Evolutionary conservation across 345 rosid genomes (phyloP).

Genomic region (Citrus australasica): DNA sequence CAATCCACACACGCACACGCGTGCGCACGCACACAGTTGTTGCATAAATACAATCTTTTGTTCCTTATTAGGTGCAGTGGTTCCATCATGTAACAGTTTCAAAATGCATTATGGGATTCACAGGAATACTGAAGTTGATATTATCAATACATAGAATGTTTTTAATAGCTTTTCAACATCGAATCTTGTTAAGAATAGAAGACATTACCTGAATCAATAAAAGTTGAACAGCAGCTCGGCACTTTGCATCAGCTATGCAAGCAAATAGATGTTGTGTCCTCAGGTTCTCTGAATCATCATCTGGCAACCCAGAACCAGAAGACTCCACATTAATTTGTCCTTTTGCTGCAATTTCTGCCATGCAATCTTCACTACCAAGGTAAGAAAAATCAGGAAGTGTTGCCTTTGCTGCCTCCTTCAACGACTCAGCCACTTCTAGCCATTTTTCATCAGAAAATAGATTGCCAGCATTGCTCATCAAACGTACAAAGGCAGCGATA

Average conservation of each 20-base stretch:
- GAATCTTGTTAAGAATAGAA: background rate
- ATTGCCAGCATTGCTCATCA: slow-evolving; percentile 92
- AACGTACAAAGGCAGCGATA: slow-evolving; percentile 93
- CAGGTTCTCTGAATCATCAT: slow-evolving; percentile 45
- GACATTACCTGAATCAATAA: slow-evolving; percentile 79
- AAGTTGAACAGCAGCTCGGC: slow-evolving; percentile 98
- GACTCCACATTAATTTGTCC: slow-evolving; percentile 45
- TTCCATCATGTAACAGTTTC: background rate
- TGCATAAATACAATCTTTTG: no score
- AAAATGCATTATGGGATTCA: background rate
- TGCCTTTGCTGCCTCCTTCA: slow-evolving; percentile 82
- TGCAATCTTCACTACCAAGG: slow-evolving; percentile 49
- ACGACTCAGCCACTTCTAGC: slow-evolving; percentile 80
- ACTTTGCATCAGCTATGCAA: slow-evolving; percentile 79
- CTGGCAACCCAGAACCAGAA: slow-evolving; percentile 38
- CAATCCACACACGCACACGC: no score
- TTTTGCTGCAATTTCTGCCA: slow-evolving; percentile 22
- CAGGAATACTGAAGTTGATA: background rate
- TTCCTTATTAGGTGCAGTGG: background rate
- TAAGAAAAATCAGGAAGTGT: slow-evolving; percentile 84
- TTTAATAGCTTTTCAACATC: background rate
- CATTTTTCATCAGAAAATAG: slow-evolving; percentile 92
- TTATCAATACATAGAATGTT: background rate
- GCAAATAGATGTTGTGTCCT: slow-evolving; percentile 47
- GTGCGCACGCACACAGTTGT: background rate